Evolutionary conservation across 1,139 yeast genomes (phyloP), one percentile per base, ranked within the genome.

Genomic region (Geotrichum cucujoidarum): DNA sequence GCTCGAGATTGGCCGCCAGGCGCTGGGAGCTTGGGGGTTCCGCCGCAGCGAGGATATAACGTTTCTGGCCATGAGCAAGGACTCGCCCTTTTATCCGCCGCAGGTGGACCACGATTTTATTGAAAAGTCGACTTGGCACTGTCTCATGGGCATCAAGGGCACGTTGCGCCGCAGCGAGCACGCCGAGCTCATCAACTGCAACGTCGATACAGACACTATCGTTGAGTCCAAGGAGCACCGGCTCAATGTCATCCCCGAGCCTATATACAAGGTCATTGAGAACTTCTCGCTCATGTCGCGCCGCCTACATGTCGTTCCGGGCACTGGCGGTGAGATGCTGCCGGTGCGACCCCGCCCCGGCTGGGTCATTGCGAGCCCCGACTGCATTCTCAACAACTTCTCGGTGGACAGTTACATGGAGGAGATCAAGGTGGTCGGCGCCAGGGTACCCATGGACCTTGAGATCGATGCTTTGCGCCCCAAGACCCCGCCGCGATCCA

Each of bases 61-160:
- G 76, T 67, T 57, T 51, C 49, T 64, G 30, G 56, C 78, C 78
- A 24, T 83, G 83, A 11, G 73, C 14, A 30, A 45, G 14, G 42
- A 54, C 2, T 59, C 66, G 1, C 41, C 48, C 11, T 59, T 59
- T 31, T 58, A 57, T 34, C 66, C 64, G n/a, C 64, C 62, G 0
- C 45, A 43, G 3, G 36, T 49, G 24, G 49, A 54, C 2, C 53
- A 50, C 3, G 64, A 56, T 34, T 41, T 48, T 21, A 34, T 62
- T 1, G 49, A 46, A 33, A 60, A 59, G 47, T 56, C 68, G 3
- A 59, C 70, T 61, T 89, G 96, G 96, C 97, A 90, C 66, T 90
- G 97, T 60, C 85, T 95, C 83, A 87, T 90, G 96, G 92, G 97
- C 57, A 84, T 90, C 49, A 89, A 95, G 2, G 97, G 97, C 4